Base-by-base conservation (phyloP, 495 filamentous ascomycete genomes). In the Talaromyces ruber region DNA sequence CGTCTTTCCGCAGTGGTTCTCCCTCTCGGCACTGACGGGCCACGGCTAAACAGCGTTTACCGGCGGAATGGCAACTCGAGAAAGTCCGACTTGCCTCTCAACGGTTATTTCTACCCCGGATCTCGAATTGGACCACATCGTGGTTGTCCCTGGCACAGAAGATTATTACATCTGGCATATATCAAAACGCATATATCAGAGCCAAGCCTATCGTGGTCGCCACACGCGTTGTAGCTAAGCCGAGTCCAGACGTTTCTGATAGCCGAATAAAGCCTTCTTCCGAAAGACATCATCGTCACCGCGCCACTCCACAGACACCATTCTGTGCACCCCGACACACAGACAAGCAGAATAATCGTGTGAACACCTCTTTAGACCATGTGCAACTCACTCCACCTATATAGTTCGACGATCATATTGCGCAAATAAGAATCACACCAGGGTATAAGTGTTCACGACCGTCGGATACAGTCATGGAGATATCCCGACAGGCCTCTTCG, bases 1-100 rank as follows among this genome's bases (percentile, higher is more conserved):
- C 28, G 55, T 58, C 55, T 58, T 58, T 58, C 55, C 55, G 55
- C 54, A 18, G 50, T 53, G 50, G 50, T 24, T 54, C 34, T n/a
- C 9, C n/a, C 1, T 2, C 18, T 25, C 45, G 45, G 45, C 45
- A 51, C 7, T 18, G 22, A 52, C 55, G 21, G 55, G 28, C 6
- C 16, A 28, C 6, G 11, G 51, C 34, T 39, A 8, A 11, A n/a
- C n/a, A 11, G 30, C 30, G 30, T 22, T n/a, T 54, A 54, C 24
- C 26, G 51, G 51, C 51, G 22, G 26, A 28, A 54, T 26, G 9
- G 24, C 51, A 54, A 34, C 30, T 34, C 14, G 34, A 39, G 34
- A 16, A 16, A 14, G 16, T 28, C 8, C 22, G 9, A n/a, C 22
- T 54, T 54, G 18, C 47, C 47, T 25, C 6, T 21, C 43, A 47